phyloP scores from a whole-genome alignment of 495 filamentous ascomycete species.

The Parathielavia hyrcaniae region DNA sequence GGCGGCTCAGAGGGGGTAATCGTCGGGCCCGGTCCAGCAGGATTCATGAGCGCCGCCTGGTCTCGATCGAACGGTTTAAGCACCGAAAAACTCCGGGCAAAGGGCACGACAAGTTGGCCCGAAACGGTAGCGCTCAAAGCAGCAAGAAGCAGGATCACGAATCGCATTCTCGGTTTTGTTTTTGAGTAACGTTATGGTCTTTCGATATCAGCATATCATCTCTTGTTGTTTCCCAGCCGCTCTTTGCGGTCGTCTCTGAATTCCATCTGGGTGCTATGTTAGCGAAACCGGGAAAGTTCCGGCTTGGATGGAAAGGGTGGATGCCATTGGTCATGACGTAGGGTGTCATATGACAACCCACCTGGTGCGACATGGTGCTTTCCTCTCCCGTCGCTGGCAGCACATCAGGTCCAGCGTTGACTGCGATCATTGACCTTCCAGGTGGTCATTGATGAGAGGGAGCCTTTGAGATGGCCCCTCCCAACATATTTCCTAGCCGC shows the following conservation, averaged over 20 bases:
- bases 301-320: slow-evolving; percentile 6
- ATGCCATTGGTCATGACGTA: slow-evolving; percentile 12
- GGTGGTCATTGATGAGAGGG: not conserved
- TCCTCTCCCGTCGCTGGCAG: not conserved
- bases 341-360: slow-evolving; percentile 20
- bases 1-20: slow-evolving; percentile 29
- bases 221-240: not conserved
- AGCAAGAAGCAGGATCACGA: slow-evolving; percentile 12
- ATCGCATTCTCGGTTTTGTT: slow-evolving; percentile 17
- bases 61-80: slow-evolving; percentile 11
- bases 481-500: no score
- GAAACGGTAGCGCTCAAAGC: slow-evolving; percentile 24
- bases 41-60: slow-evolving; percentile 37
- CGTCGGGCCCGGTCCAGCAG: slow-evolving; percentile 33
- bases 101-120: slow-evolving; percentile 28
- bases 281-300: not conserved
- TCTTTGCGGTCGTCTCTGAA: not conserved
- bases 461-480: no score
- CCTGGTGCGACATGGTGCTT: slow-evolving; percentile 1
- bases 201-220: not conserved
- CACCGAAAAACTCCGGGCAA: slow-evolving; percentile 14
- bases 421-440: not conserved
- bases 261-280: no score
- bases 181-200: not conserved
- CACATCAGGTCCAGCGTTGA: not conserved